A percentile compares a stretch with the other conserved stretches of the same genome.
These are phyloP conservation scores for Parastagonospora nodorum DNA, from an alignment of 2,329 filamentous ascomycete genomes.

Conservation along the genomic window DNA sequence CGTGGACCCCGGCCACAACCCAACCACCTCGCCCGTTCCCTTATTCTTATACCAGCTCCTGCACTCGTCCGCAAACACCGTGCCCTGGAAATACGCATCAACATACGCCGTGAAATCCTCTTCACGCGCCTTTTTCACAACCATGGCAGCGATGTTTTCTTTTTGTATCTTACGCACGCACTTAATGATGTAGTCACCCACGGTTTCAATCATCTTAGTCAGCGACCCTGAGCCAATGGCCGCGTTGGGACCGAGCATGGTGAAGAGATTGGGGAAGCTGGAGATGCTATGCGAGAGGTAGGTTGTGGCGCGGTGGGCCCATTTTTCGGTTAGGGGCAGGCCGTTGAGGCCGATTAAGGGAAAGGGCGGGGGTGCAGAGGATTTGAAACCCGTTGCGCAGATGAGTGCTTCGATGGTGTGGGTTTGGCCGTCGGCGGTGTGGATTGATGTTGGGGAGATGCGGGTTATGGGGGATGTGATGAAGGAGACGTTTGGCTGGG, in stretches of 20 bases:
- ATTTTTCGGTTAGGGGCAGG: slow-evolving; percentile 38
- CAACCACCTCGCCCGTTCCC: slow-evolving; percentile 31
- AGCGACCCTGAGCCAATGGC: slow-evolving; percentile 48
- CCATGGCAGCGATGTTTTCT: slow-evolving; percentile 49
- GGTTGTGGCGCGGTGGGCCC: slow-evolving; percentile 39
- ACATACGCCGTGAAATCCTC: slow-evolving; percentile 37
- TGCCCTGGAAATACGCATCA: slow-evolving; percentile 40
- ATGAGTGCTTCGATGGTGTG: slow-evolving; percentile 51
- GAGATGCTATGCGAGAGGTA: slow-evolving; percentile 39
- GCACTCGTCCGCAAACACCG: slow-evolving; percentile 42
- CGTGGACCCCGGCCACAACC: slow-evolving; percentile 42
- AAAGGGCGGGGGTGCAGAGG: slow-evolving; percentile 47
- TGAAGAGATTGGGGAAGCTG: slow-evolving; percentile 48
- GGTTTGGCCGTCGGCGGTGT: slow-evolving; percentile 47
- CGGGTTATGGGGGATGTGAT: slow-evolving; percentile 43
- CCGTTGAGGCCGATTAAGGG: slow-evolving; percentile 38
- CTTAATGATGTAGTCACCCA: slow-evolving; percentile 48
- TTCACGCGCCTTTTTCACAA: slow-evolving; percentile 29
- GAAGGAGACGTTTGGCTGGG: slow-evolving; percentile 47
- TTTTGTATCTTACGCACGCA: slow-evolving; percentile 50
- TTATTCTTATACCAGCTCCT: slow-evolving; percentile 44
- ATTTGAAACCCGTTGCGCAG: slow-evolving; percentile 53
- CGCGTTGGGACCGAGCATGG: slow-evolving; percentile 50
- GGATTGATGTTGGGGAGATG: slow-evolving; percentile 46
- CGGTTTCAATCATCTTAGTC: slow-evolving; percentile 49